phyloP scores from a whole-genome alignment of 1,284 basidiomycete genomes.

The Heterobasidion parviporum region DNA sequence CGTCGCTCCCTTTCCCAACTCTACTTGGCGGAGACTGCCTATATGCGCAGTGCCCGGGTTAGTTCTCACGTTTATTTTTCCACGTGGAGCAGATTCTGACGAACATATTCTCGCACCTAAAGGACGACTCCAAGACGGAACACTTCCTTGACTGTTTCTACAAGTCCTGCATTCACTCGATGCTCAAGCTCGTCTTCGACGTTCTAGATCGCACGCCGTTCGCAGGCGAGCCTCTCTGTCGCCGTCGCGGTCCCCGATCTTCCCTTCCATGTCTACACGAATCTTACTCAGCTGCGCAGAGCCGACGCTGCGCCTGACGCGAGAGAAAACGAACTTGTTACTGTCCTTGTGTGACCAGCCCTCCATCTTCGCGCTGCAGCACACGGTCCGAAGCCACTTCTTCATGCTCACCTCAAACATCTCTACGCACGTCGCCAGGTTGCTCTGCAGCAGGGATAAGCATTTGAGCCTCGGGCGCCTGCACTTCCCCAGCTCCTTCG shows the following conservation, averaged over 20 bases:
- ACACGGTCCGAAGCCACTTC: constrained; percentile 87
- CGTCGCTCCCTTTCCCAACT: not conserved
- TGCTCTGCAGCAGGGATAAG: constrained; percentile 83
- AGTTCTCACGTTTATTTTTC: not conserved
- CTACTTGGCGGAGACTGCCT: not conserved
- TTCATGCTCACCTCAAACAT: constrained; percentile 80
- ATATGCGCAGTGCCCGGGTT: not conserved
- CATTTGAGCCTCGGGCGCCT: constrained; percentile 74
- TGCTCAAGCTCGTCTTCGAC: constrained; percentile 77
- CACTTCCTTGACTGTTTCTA: constrained; percentile 92
- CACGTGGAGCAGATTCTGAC: constrained; percentile 8
- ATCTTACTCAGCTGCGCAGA: constrained; percentile 22
- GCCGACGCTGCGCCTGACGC: no score
- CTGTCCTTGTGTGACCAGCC: no score
- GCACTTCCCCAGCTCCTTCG: not conserved
- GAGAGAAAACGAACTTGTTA: no score
- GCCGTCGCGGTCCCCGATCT: not conserved
- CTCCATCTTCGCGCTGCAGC: constrained; percentile 82
- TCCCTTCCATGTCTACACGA: not conserved
- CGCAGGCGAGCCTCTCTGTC: constrained; percentile 35
- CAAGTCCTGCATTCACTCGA: constrained; percentile 61
- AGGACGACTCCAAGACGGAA: constrained; percentile 82
- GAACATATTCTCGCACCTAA: constrained; percentile 49
- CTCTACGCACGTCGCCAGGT: constrained; percentile 62
- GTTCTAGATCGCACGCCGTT: constrained; percentile 69